Base-by-base conservation (phyloP, 1,284 basidiomycete species). In the Irpex sp. region DNA sequence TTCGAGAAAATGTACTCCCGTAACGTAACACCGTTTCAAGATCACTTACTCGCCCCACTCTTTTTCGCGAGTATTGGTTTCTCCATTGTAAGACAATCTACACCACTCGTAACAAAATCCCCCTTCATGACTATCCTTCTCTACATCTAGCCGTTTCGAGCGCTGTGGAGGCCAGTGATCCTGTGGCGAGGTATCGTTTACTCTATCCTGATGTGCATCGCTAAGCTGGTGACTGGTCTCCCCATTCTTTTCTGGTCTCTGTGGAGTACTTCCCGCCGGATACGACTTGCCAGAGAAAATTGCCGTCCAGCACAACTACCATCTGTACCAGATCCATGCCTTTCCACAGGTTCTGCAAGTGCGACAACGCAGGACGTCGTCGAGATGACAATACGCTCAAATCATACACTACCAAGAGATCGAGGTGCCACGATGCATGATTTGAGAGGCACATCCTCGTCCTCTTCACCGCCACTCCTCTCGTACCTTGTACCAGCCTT, bases 11-110 rank as follows among this genome's bases (percentile, higher is more conserved):
- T 65, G 0, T 80, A 74, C 66, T 68, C 74, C 1, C 67, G 67
- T 0, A 68, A 68, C 16, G 64, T 81, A 47, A 67, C 68, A 1
- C 75, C 72, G 0, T 33, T 77, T 2, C 74, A 77, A 28, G 67
- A 68, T 14, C 69, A 72, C 58, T 57, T 84, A 36, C 71, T 84
- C 19, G 72, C 77, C 0, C 82, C 83, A 1, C 71, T 85, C 23
- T 84, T 85, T 74, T 85, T 85, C 64, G 71, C 78, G 3, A 80
- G 79, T 23, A 81, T 85, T 51, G 83, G 83, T 1, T 79, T 77
- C 60, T 79, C 80, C 0, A 81, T 85, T 45, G 71, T 72, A 48
- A 59, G 71, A 33, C 28, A 33, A 33, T 7, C 7, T 7, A 6
- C 7, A 33, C 28, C 28, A 6, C 28, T 33, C 7, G 28, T 6